These are phyloP conservation scores for Alternaria consortialis DNA, from an alignment of 2,329 filamentous ascomycete genomes.

Conservation along the genomic window DNA sequence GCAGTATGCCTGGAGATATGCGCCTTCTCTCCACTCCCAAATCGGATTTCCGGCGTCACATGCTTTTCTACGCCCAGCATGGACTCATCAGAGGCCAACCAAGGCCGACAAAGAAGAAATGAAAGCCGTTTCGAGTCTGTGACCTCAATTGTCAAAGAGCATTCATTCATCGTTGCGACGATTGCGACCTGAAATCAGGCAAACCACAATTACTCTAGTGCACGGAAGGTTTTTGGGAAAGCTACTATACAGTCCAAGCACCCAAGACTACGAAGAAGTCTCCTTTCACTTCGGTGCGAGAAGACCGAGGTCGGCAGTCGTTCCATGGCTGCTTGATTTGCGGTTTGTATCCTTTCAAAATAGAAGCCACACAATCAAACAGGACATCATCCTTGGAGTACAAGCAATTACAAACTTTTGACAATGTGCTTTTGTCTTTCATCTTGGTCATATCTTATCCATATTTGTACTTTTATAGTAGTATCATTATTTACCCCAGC, in stretches of 20 bases:
- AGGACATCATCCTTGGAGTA: too few species aligned
- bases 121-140: not conserved
- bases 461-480: not conserved
- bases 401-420: too few species aligned
- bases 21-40: not conserved
- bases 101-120: not conserved
- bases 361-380: not conserved
- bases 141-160: too few species aligned
- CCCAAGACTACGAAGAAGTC: not conserved
- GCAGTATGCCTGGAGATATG: not conserved
- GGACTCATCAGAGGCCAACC: not conserved
- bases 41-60: too few species aligned
- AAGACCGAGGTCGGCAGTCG: not conserved
- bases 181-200: not conserved
- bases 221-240: not conserved
- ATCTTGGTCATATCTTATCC: too few species aligned
- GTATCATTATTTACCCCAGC: not conserved
- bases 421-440: too few species aligned
- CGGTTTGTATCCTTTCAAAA: not conserved
- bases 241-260: not conserved
- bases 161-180: not conserved
- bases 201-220: not conserved
- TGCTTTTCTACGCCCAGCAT: not conserved
- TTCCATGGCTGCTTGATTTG: not conserved
- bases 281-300: not conserved